Base-by-base conservation (phyloP, 2,329 filamentous ascomycete species). In the Cercospora sesami region DNA sequence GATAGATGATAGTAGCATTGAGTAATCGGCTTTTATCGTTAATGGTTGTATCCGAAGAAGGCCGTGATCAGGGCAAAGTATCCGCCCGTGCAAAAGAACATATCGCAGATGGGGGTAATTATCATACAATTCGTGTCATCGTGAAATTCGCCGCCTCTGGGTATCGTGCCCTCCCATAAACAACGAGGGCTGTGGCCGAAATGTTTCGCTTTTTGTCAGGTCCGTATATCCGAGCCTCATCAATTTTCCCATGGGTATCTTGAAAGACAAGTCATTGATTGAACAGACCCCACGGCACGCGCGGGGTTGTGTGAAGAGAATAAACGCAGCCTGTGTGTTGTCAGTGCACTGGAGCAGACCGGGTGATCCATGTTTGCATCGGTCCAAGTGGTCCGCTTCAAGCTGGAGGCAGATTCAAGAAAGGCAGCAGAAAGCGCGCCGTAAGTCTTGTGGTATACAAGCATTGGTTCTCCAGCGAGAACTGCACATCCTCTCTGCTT, bases 391-490 rank as follows among this genome's bases (percentile, higher is more conserved):
- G 6, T 16, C 26, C 53, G 30, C 30, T 5, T 63, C 61, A 63
- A 12, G 45, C 16, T 2, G 53, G 14, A 31, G 72, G 67, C 53
- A 76, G 45, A 1, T 69, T 61, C 64, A 77, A 66, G 68, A 79
- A 77, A n/a, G 77, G 75, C 31, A 82, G 72, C 63, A 83, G 64
- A 69, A 83, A 83, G 21, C 79, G 75, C n/a, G 80, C 79, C 8
- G 82, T 78, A 39, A 83, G 75, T 10, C 82, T 75, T 7, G 80
- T 79, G 1, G 80, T 81, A 71, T 82, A 83, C 57, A 78, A 73
- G 16, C 75, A 76, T 68, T 82, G 78, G 64, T 80, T 80, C 45
- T 77, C 75, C 18, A 69, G 65, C 18, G 76, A 77, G 64, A 83
- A 80, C 26, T 75, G 75, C 59, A 83, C 76, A 45, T 75, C 73